Evolutionary conservation across 1,284 basidiomycete species (phyloP).

Genomic region (Puccinia horiana): DNA sequence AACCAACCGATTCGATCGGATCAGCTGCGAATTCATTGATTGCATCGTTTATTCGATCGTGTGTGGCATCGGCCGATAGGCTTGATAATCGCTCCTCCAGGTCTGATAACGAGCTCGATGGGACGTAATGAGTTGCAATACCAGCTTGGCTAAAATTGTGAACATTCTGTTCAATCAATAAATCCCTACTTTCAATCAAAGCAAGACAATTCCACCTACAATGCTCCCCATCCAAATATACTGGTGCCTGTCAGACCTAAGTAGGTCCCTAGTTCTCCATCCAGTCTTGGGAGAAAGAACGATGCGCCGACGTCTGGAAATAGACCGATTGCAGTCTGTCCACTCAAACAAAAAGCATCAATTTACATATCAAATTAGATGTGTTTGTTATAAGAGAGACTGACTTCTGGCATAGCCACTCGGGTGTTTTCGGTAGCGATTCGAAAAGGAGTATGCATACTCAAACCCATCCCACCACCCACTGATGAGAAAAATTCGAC

Average conservation of each 20-base stretch:
- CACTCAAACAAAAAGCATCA: no score
- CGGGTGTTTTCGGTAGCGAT: constrained; percentile 89
- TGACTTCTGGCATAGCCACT: constrained; percentile 89
- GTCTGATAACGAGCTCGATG: constrained; percentile 71
- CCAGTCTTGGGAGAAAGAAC: constrained; percentile 82
- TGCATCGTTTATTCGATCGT: constrained; percentile 63
- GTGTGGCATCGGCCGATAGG: constrained; percentile 59
- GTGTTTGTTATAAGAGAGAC: constrained; percentile 60
- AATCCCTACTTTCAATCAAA: not conserved
- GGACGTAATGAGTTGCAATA: constrained; percentile 85
- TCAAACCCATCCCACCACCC: constrained; percentile 93
- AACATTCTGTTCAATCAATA: not conserved
- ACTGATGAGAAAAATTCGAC: constrained; percentile 65
- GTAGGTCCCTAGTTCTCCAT: constrained; percentile 89
- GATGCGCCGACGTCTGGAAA: constrained; percentile 89
- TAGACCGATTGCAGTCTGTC: constrained; percentile 59
- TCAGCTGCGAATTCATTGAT: constrained; percentile 72
- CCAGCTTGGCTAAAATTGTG: constrained; percentile 71
- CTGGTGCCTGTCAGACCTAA: constrained; percentile 81
- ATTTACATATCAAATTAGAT: not conserved
- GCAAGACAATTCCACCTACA: constrained; percentile 65
- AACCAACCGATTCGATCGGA: constrained; percentile 29
- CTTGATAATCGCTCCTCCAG: constrained; percentile 62
- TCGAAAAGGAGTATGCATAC: constrained; percentile 83
- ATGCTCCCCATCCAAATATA: constrained; percentile 74